Evolutionary conservation across 2,329 filamentous ascomycete genomes (phyloP).

Genomic region (Aspergillus hortae): DNA sequence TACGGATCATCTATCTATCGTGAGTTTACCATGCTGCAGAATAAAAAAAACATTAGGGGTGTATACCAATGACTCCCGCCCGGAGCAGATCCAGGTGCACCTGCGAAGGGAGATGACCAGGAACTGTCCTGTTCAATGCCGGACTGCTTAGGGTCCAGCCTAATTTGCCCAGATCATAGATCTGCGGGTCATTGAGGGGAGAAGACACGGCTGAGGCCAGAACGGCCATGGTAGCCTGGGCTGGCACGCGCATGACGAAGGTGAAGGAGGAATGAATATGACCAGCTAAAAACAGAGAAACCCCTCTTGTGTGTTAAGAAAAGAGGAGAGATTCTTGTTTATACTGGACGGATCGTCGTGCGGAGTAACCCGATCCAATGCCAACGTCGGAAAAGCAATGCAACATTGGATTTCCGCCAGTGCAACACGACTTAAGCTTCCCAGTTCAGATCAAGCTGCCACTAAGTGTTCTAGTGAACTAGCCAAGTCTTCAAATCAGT

Average conservation of each 20-base stretch:
- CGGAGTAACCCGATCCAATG: no score
- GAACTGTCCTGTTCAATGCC: conserved; percentile 50
- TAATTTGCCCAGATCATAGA: conserved; percentile 42
- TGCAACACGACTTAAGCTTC: no score
- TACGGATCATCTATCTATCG: conserved; percentile 31
- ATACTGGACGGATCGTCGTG: no score
- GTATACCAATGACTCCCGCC: conserved; percentile 51
- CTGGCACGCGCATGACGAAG: background rate
- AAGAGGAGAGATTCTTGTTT: no score
- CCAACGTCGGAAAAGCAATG: no score
- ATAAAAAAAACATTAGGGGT: conserved; percentile 2
- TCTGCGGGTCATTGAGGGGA: conserved; percentile 22
- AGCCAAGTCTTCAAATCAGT: no score
- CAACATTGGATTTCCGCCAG: no score
- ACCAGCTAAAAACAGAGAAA: no score
- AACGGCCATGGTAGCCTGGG: conserved; percentile 11
- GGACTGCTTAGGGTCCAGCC: conserved; percentile 46
- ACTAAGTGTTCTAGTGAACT: no score
- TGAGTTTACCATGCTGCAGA: no score
- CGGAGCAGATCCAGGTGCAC: conserved; percentile 57
- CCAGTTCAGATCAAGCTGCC: no score
- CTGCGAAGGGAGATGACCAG: conserved; percentile 55
- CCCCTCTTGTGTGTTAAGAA: no score
- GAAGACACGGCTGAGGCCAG: conserved; percentile 14
- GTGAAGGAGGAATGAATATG: background rate